Evolutionary conservation across 768 basidiomycete species (phyloP).

Genomic region (Lactarius sanguifluus): DNA sequence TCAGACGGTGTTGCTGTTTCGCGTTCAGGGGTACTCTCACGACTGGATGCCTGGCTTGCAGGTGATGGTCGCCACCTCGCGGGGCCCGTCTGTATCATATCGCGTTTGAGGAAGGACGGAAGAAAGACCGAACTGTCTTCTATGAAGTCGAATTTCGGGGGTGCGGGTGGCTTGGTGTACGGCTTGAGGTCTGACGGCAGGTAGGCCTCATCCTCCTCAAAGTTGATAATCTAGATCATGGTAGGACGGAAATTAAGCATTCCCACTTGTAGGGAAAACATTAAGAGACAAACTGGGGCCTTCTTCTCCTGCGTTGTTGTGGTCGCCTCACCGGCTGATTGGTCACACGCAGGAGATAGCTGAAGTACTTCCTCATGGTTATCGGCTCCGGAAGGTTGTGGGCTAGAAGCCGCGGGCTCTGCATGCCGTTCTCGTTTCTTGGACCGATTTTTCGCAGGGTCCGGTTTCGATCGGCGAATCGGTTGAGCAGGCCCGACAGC

Average conservation of each 20-base stretch:
- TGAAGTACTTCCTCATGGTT: slow-evolving; percentile 17
- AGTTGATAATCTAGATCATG: slow-evolving; percentile 25
- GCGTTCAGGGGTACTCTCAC: slow-evolving; percentile 26
- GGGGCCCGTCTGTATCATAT: slow-evolving; percentile 20
- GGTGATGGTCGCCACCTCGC: slow-evolving; percentile 13
- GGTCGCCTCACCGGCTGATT: slow-evolving; percentile 6
- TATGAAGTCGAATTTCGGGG: slow-evolving; percentile 25
- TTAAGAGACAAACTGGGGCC: slow-evolving; percentile 18
- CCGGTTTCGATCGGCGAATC: slow-evolving; percentile 15
- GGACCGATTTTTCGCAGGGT: slow-evolving; percentile 4
- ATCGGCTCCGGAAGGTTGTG: slow-evolving; percentile 14
- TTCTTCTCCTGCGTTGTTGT: slow-evolving; percentile 20
- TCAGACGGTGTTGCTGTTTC: slow-evolving; percentile 14
- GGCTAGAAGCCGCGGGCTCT: slow-evolving; percentile 2
- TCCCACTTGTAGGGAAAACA: not conserved
- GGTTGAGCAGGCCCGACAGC: slow-evolving; percentile 2
- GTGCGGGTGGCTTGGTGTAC: slow-evolving; percentile 18
- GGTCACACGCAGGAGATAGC: slow-evolving; percentile 11
- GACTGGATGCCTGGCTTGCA: slow-evolving; percentile 18
- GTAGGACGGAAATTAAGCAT: slow-evolving; percentile 26
- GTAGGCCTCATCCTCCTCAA: slow-evolving; percentile 26
- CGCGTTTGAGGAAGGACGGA: slow-evolving; percentile 27
- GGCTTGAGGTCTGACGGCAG: slow-evolving; percentile 27
- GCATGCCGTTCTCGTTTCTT: not conserved
- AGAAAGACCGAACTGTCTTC: slow-evolving; percentile 24